These are phyloP conservation scores for Spinacia oleracea DNA, from an alignment of 179 eudicot species.

Conservation along the genomic window DNA sequence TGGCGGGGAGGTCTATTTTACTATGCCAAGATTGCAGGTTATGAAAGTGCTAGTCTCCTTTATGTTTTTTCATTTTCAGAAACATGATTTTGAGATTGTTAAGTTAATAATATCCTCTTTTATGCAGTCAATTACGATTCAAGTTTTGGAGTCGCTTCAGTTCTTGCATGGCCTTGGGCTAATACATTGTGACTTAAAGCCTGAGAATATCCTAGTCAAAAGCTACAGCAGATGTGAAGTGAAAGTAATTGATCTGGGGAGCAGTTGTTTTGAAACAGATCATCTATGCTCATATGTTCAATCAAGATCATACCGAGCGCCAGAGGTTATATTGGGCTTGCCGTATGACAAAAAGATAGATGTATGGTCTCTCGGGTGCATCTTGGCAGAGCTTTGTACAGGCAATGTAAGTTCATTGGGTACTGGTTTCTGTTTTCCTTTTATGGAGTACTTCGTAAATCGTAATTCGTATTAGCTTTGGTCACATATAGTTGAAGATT, in stretches of 20 bases:
- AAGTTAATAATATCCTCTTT: slow-evolving; percentile 1
- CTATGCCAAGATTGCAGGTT: slow-evolving; percentile 99
- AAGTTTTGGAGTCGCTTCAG: slow-evolving; percentile 87
- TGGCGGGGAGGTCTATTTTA: slow-evolving; percentile 98
- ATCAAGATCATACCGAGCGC: slow-evolving; percentile 98
- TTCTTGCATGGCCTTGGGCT: slow-evolving; percentile 92
- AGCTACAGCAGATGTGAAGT: slow-evolving; percentile 97
- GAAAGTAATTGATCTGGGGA: slow-evolving; percentile 97
- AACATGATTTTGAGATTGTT: slow-evolving; percentile 12
- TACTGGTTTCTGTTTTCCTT: background rate
- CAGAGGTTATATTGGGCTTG: slow-evolving; percentile 94
- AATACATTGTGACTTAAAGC: slow-evolving; percentile 98
- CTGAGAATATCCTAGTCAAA: slow-evolving; percentile 95
- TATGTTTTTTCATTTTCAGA: background rate
- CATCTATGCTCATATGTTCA: slow-evolving; percentile 98
- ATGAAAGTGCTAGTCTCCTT: slow-evolving; percentile 16
- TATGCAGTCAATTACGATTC: slow-evolving; percentile 90
- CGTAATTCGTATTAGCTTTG: background rate
- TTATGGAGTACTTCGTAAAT: slow-evolving; percentile 6
- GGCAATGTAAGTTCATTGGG: slow-evolving; percentile 80
- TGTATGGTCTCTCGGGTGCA: slow-evolving; percentile 99
- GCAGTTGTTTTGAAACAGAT: slow-evolving; percentile 99
- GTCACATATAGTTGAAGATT: background rate
- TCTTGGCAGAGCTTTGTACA: slow-evolving; percentile 98
- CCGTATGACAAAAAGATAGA: slow-evolving; percentile 96